These are phyloP conservation scores for Rubus idaeus DNA, from an alignment of 306 rosid species.

Conservation along the genomic window DNA sequence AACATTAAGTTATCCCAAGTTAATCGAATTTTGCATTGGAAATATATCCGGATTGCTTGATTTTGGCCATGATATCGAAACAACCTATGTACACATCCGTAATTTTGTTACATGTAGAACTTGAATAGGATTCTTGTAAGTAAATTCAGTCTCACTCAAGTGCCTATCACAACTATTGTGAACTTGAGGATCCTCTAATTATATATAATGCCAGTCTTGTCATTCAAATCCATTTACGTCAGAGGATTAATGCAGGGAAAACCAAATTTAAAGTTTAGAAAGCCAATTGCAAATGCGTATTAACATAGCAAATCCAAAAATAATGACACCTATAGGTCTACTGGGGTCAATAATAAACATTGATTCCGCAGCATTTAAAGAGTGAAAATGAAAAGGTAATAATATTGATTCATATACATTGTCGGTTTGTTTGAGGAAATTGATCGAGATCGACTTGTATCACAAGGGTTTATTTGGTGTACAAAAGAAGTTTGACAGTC, in stretches of 20 bases:
- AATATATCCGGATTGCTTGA: neutral
- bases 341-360: too few species aligned
- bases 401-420: neutral
- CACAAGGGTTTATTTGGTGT: neutral
- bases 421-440: neutral
- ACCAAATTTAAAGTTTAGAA: neutral
- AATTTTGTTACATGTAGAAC: neutral
- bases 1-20: neutral
- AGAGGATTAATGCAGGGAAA: neutral
- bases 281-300: neutral
- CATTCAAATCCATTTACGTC: neutral
- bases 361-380: neutral
- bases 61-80: neutral
- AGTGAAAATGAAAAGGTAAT: neutral
- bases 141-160: neutral
- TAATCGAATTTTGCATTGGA: neutral
- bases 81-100: neutral
- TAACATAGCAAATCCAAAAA: neutral
- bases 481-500: neutral
- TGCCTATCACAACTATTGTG: neutral
- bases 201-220: neutral
- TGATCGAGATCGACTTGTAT: neutral
- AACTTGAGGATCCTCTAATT: neutral
- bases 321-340: neutral
- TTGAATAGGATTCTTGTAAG: neutral